Evolutionary conservation across 2,329 filamentous ascomycete species (phyloP), one percentile per base, ranked within the genome.

Genomic region (Dactylonectria macrodidyma): DNA sequence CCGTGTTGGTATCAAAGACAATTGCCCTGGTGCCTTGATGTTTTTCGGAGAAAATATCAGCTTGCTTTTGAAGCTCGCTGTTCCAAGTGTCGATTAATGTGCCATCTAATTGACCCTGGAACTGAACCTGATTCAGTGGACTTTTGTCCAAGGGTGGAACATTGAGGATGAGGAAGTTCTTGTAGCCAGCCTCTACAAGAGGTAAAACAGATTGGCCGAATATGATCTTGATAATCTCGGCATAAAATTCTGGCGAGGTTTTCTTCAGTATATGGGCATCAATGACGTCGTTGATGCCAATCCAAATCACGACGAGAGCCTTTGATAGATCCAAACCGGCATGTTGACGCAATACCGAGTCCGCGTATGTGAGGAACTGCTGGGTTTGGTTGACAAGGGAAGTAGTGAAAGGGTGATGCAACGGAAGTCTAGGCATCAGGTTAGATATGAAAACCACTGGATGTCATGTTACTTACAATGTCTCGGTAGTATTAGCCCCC

Each of bases 271-370:
- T n/a, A 3, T 54, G 51, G 11, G 51, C 51, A 34, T 54, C 51
- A 24, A 54, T 36, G 19, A 54, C 14, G 51, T 54, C 51, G 51
- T 54, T 54, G 8, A 54, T 54, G 8, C 51, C 51, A 22, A 54
- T 54, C 51, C 51, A 54, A 22, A 54, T 54, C 12, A 11, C 51
- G 8, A 54, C n/a, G n/a, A 54, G 33, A 5, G 51, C 10, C 2
- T 54, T 54, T 11, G 51, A 54, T 14, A 30, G 33, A 24, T 54
- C 33, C 7, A 54, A 36, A 4, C 11, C 33, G n/a, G 51, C 33
- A 10, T 54, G 51, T 12, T 54, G 2, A 9, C 51, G 51, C 8
- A 54, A 36, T 14, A 54, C 33, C 2, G n/a, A 36, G n/a, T 36
- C 51, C 11, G 30, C 51, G 9, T 54, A 36, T 11, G 22, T 6